A percentile compares a stretch with the other conserved stretches of the same genome.
phyloP scores from a whole-genome alignment of 139 green algal genomes.

The Coelastrella sp. region DNA sequence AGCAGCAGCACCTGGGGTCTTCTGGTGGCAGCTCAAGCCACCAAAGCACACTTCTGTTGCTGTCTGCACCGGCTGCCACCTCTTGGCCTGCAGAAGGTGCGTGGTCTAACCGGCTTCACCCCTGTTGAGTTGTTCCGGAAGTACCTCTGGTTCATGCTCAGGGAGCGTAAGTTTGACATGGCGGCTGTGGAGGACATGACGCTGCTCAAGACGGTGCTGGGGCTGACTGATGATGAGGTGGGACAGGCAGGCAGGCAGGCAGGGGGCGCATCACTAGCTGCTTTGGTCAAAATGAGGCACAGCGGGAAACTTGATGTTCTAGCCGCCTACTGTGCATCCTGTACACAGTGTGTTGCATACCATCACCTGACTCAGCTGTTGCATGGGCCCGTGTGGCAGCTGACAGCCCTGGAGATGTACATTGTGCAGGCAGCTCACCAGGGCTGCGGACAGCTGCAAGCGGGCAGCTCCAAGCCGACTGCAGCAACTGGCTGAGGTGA shows the following conservation, averaged over 20 bases:
- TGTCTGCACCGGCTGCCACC: background rate
- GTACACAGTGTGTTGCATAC: too few species aligned
- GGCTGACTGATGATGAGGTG: slow-evolving; percentile 73
- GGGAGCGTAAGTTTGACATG: slow-evolving; percentile 92
- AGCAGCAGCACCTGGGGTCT: too few species aligned
- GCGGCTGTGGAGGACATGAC: slow-evolving; percentile 92
- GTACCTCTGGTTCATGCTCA: slow-evolving; percentile 96
- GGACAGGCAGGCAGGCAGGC: background rate
- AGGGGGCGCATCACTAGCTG: background rate
- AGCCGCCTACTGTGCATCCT: background rate
- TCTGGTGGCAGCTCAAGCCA: background rate
- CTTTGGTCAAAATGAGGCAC: background rate
- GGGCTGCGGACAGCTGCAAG: background rate
- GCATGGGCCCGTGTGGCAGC: too few species aligned
- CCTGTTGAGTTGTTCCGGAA: slow-evolving; percentile 95
- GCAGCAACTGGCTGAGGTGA: background rate
- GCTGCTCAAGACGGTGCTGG: slow-evolving; percentile 79
- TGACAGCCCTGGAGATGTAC: too few species aligned
- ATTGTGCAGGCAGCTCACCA: too few species aligned
- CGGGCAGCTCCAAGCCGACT: background rate
- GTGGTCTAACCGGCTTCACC: slow-evolving; percentile 78
- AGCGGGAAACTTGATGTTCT: background rate
- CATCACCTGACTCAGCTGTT: too few species aligned
- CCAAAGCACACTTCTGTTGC: background rate
- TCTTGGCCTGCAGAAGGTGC: slow-evolving; percentile 47